These are phyloP conservation scores for Flaveria linearis DNA, from an alignment of 129 eudicot genomes.

Conservation along the genomic window DNA sequence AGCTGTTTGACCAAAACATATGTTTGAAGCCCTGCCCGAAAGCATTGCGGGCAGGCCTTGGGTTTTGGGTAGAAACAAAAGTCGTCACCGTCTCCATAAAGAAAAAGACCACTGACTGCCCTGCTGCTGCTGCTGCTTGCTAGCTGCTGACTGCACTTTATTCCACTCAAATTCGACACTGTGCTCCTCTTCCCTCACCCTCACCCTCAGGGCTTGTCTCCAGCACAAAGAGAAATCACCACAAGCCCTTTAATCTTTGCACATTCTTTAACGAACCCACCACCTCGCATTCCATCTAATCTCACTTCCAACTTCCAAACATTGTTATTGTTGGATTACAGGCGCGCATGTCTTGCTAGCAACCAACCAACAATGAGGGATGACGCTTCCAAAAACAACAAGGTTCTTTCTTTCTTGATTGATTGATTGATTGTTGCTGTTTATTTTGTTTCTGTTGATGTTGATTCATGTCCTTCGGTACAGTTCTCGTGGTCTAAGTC, in stretches of 20 bases:
- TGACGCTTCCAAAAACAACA: conserved; percentile 70
- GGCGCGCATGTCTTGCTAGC: conserved; percentile 49
- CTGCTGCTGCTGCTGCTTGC: too few relatives aligned
- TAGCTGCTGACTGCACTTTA: conserved; percentile 21
- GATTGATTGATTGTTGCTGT: too few relatives aligned
- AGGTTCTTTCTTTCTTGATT: conserved; percentile 48
- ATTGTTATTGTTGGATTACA: neutral
- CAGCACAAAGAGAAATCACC: neutral
- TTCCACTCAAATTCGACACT: conserved; percentile 18
- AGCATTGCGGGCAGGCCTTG: conserved; percentile 32
- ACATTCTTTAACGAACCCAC: conserved; percentile 10
- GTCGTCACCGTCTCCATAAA: conserved; percentile 28
- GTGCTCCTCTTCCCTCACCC: neutral
- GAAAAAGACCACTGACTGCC: conserved; percentile 38
- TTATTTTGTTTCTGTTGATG: neutral
- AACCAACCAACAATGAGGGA: conserved; percentile 61
- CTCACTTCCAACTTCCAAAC: too few relatives aligned
- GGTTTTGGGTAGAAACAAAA: conserved; percentile 12
- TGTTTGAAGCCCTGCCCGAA: conserved; percentile 28
- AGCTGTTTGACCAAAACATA: conserved; percentile 26
- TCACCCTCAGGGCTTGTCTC: too few relatives aligned
- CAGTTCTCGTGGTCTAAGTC: conserved; percentile 93
- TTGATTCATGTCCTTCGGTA: conserved; percentile 16
- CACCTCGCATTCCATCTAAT: too few relatives aligned
- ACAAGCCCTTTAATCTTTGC: neutral